Evolutionary conservation across 805 yeast species (phyloP).

Genomic region (Myxozyma neglecta): DNA sequence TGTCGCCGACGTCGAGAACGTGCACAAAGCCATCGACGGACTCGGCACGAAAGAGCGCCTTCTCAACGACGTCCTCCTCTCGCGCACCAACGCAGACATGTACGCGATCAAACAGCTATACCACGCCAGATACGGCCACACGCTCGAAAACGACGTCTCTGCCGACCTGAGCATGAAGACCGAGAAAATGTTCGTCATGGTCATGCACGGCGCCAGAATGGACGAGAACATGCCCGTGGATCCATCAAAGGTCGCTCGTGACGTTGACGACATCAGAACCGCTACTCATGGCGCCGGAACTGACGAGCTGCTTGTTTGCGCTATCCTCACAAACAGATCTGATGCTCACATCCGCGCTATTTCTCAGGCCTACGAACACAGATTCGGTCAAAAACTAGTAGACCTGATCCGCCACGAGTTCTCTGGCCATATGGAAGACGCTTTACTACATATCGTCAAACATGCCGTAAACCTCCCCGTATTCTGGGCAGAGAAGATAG

Average conservation of each 20-base stretch:
- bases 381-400: slow-evolving; percentile 25
- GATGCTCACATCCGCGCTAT: slow-evolving; percentile 29
- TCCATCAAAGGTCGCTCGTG: slow-evolving; percentile 19
- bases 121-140: slow-evolving; percentile 21
- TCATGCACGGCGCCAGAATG: slow-evolving; percentile 19
- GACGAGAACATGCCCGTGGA: slow-evolving; percentile 30
- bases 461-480: slow-evolving; percentile 25
- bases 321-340: slow-evolving; percentile 29
- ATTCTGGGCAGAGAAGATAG: slow-evolving; percentile 30
- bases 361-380: slow-evolving; percentile 12
- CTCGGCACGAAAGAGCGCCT: slow-evolving; percentile 32
- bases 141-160: slow-evolving; percentile 25
- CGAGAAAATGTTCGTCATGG: slow-evolving; percentile 29
- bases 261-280: slow-evolving; percentile 27
- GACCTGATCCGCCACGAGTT: slow-evolving; percentile 26
- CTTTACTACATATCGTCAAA: slow-evolving; percentile 30
- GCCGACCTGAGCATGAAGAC: slow-evolving; percentile 33
- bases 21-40: slow-evolving; percentile 27
- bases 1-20: slow-evolving; percentile 30
- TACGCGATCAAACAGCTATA: slow-evolving; percentile 29
- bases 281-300: slow-evolving; percentile 28
- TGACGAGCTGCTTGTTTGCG: slow-evolving; percentile 32
- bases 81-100: slow-evolving; percentile 31
- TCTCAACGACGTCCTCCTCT: slow-evolving; percentile 31
- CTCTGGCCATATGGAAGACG: slow-evolving; percentile 34